A percentile compares a stretch with the other conserved stretches of the same genome.
phyloP scores from a whole-genome alignment of 345 rosid species.

The Populus tremula region DNA sequence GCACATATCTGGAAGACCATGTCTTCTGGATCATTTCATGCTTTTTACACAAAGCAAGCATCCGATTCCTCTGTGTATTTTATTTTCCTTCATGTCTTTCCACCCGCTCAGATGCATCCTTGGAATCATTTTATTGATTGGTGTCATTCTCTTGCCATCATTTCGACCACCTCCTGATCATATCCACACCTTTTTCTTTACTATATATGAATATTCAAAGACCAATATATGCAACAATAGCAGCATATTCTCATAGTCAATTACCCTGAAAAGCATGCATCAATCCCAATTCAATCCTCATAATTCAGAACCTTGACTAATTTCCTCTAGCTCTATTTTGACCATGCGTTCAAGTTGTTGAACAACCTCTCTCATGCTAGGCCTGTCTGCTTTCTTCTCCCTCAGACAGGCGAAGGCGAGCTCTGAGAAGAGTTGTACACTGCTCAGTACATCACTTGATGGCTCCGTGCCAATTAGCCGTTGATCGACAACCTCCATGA shows the following conservation, averaged over 20 bases:
- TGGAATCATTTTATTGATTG: conserved; percentile 28
- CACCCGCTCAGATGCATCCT: conserved; percentile 17
- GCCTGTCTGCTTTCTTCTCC: conserved; percentile 50
- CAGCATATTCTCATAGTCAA: neutral
- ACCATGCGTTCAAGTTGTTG: conserved; percentile 43
- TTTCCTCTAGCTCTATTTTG: conserved; percentile 6
- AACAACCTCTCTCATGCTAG: conserved; percentile 53
- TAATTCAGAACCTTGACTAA: conserved; percentile 4
- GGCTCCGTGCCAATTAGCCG: conserved; percentile 30
- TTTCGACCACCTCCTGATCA: conserved; percentile 13
- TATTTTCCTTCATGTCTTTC: conserved; percentile 7
- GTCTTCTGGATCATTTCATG: conserved; percentile 22
- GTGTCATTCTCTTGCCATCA: conserved; percentile 10
- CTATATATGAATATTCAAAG: conserved; percentile 31
- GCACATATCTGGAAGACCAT: neutral
- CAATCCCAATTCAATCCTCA: conserved; percentile 10
- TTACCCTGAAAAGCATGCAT: conserved; percentile 2
- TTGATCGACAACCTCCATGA: conserved; percentile 45
- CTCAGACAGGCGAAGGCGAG: conserved; percentile 46
- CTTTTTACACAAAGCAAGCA: conserved; percentile 32
- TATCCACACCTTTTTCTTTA: conserved; percentile 13
- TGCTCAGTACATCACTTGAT: conserved; percentile 17
- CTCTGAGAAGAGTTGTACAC: conserved; percentile 36
- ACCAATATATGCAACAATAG: neutral
- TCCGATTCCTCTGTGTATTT: conserved; percentile 19